These are phyloP conservation scores for Biscutella auriculata DNA, from an alignment of 441 rosid genomes.

Conservation along the genomic window DNA sequence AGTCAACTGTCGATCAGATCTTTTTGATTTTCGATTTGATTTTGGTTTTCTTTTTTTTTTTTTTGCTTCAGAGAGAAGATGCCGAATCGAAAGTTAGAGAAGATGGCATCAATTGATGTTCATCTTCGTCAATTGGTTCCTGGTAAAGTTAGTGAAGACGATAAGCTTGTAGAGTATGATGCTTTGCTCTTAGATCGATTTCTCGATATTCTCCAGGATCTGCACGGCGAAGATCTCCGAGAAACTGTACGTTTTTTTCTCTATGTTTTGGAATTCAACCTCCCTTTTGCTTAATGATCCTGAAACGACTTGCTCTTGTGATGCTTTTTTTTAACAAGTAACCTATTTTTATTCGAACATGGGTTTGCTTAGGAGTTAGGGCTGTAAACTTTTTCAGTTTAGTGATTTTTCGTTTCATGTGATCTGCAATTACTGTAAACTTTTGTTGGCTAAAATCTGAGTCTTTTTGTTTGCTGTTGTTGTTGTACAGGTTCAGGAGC, in stretches of 20 bases:
- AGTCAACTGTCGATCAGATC: conserved; percentile 1
- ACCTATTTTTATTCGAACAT: neutral
- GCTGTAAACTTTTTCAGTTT: neutral
- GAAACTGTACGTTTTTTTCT: conserved; percentile 61
- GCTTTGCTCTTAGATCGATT: conserved; percentile 84
- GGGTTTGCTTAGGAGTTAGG: neutral
- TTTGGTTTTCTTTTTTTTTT: neutral
- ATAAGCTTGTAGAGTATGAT: conserved; percentile 88
- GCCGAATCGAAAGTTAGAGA: conserved; percentile 68
- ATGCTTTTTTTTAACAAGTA: neutral
- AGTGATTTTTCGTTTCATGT: neutral
- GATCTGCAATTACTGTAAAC: neutral
- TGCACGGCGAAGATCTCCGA: conserved; percentile 87
- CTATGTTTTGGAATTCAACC: neutral
- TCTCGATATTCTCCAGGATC: conserved; percentile 84
- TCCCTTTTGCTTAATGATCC: neutral
- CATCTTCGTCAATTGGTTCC: conserved; percentile 83
- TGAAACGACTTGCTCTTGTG: neutral
- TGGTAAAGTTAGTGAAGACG: conserved; percentile 83
- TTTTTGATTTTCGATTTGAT: neutral
- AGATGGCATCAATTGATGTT: conserved; percentile 88
- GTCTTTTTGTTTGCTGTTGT: neutral
- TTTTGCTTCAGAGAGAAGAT: conserved; percentile 18
- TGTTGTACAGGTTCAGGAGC: conserved; percentile 69
- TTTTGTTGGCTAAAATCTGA: neutral